Evolutionary conservation across 1,139 yeast species (phyloP).

Genomic region (Suhomyces wounanorum): DNA sequence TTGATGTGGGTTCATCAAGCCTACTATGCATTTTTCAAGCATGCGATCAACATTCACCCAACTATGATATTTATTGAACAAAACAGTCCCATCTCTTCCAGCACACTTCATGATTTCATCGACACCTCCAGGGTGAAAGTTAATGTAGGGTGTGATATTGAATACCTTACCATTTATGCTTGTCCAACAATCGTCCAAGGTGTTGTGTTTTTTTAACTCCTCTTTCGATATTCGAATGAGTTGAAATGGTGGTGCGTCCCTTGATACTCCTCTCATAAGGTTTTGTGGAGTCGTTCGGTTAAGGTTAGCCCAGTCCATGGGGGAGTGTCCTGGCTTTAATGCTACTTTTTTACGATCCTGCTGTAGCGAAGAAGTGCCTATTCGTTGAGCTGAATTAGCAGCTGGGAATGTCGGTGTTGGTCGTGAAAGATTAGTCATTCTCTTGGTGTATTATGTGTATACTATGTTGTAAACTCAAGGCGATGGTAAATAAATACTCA

Average conservation of each 20-base stretch:
- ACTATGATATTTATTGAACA: slow-evolving; percentile 79
- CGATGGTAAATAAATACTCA: not conserved
- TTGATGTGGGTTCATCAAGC: slow-evolving; percentile 34
- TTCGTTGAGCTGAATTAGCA: slow-evolving; percentile 45
- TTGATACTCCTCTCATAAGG: slow-evolving; percentile 42
- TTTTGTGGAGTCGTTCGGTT: slow-evolving; percentile 39
- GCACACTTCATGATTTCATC: slow-evolving; percentile 78
- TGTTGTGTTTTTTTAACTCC: slow-evolving; percentile 62
- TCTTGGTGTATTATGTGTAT: not conserved
- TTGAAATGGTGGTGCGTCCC: slow-evolving; percentile 45
- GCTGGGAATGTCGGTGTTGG: slow-evolving; percentile 32
- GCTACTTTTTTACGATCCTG: slow-evolving; percentile 53
- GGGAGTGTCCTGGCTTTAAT: slow-evolving; percentile 79
- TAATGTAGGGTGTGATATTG: slow-evolving; percentile 77
- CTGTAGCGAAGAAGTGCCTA: slow-evolving; percentile 20
- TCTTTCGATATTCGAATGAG: slow-evolving; percentile 56
- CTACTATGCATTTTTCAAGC: slow-evolving; percentile 76
- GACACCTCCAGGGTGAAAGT: slow-evolving; percentile 93
- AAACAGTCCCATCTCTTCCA: slow-evolving; percentile 79
- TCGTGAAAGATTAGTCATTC: slow-evolving; percentile 3
- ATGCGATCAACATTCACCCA: slow-evolving; percentile 90
- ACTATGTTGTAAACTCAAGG: not conserved
- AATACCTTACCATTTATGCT: slow-evolving; percentile 78
- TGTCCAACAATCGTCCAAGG: slow-evolving; percentile 79
- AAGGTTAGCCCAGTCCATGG: slow-evolving; percentile 80